Percentiles rank a stretch among this genome's conserved stretches.
Conservation (phyloP, 768 basidiomycete genomes). For the Amylocystis lapponica region DNA sequence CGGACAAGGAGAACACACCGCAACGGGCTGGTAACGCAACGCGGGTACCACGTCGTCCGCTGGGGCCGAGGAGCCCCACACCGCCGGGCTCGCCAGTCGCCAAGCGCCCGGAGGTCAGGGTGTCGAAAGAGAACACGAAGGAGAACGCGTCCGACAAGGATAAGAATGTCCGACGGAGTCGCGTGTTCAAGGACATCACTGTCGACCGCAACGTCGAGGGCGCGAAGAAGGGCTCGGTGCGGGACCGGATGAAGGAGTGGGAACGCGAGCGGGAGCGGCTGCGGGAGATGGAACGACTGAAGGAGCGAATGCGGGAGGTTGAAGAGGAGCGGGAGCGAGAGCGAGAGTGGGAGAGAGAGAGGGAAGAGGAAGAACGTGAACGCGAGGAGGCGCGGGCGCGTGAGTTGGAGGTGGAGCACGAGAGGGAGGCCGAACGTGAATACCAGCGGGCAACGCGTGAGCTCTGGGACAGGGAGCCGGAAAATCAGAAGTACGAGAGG, state of each 20-base stretch:
- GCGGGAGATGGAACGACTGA: constrained; percentile 59
- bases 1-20: constrained; percentile 13
- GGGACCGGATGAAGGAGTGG: constrained; percentile 70
- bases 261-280: constrained; percentile 65
- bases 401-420: constrained; percentile 11
- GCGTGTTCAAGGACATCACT: constrained; percentile 14
- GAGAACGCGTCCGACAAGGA: constrained; percentile 20
- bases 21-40: constrained; percentile 3
- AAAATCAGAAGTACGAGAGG: constrained; percentile 3
- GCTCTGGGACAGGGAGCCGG: constrained; percentile 1
- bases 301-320: constrained; percentile 50
- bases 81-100: constrained; percentile 14
- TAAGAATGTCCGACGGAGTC: constrained; percentile 13
- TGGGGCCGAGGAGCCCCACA: constrained; percentile 20
- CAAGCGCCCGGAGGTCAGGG: constrained; percentile 2
- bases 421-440: constrained; percentile 9
- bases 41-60: constrained; percentile 18
- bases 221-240: constrained; percentile 23
- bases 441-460: constrained; percentile 3
- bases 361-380: constrained; percentile 14
- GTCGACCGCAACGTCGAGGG: constrained; percentile 9
- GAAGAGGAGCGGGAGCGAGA: constrained; percentile 37
- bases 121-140: constrained; percentile 18
- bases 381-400: constrained; percentile 23
- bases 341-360: constrained; percentile 28